Percentiles rank a stretch among this genome's conserved stretches.
Evolutionary conservation across 768 basidiomycete genomes (phyloP).

Genomic region (Stropharia rugosoannulata): DNA sequence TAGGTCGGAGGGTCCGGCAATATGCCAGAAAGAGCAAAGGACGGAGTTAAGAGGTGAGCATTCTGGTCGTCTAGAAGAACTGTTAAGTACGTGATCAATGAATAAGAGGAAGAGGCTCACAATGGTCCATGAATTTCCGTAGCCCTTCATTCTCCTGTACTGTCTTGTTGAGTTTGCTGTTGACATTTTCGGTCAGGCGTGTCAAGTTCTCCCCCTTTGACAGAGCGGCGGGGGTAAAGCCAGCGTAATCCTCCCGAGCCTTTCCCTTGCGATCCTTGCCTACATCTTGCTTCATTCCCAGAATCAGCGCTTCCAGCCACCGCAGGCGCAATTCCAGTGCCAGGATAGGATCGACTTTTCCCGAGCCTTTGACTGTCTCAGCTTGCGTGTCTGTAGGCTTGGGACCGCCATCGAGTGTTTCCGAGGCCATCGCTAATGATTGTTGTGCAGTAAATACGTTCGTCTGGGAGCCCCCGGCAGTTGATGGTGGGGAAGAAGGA

Average conservation of each 20-base stretch:
- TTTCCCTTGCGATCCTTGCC: slow-evolving; percentile 32
- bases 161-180: slow-evolving; percentile 51
- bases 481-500: slow-evolving; percentile 40
- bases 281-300: slow-evolving; percentile 49
- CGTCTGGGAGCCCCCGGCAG: slow-evolving; percentile 34
- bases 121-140: slow-evolving; percentile 72
- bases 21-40: slow-evolving; percentile 72
- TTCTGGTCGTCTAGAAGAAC: slow-evolving; percentile 65
- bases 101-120: slow-evolving; percentile 38
- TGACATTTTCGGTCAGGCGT: slow-evolving; percentile 59
- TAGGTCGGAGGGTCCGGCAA: slow-evolving; percentile 53
- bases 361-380: slow-evolving; percentile 12
- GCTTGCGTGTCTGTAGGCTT: neutral
- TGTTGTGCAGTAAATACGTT: slow-evolving; percentile 29
- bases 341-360: slow-evolving; percentile 58
- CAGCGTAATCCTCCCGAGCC: slow-evolving; percentile 31
- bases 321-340: slow-evolving; percentile 75
- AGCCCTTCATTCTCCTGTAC: slow-evolving; percentile 72
- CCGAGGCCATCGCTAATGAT: slow-evolving; percentile 16
- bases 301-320: slow-evolving; percentile 77
- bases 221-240: slow-evolving; percentile 21
- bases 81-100: neutral
- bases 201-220: slow-evolving; percentile 57
- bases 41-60: slow-evolving; percentile 69
- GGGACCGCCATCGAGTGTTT: slow-evolving; percentile 18